These are phyloP conservation scores for Scalesia atractyloides DNA, from an alignment of 129 eudicot genomes.

Conservation along the genomic window DNA sequence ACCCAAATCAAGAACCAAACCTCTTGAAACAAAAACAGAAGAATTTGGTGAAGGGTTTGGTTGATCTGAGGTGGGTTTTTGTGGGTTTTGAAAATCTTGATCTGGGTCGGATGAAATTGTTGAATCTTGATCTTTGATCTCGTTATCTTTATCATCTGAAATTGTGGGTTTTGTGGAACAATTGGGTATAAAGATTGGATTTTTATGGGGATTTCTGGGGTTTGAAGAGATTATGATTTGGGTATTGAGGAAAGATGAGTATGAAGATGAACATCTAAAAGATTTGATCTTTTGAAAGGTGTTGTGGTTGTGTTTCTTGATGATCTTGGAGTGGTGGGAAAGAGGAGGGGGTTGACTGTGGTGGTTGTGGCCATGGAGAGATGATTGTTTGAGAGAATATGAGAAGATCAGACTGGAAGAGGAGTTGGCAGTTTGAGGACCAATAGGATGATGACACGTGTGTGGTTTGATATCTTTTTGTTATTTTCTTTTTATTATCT, in stretches of 20 bases:
- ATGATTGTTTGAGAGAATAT: conserved; percentile 25
- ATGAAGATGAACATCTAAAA: conserved; percentile 27
- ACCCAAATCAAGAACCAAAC: conserved; percentile 80
- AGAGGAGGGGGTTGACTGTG: conserved; percentile 31
- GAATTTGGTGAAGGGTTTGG: conserved; percentile 38
- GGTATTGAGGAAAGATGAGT: conserved; percentile 16
- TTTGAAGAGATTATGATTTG: conserved; percentile 29
- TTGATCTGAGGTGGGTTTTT: conserved; percentile 36
- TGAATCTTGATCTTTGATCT: conserved; percentile 46
- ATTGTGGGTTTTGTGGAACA: conserved; percentile 66
- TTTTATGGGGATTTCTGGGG: conserved; percentile 28
- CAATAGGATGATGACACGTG: conserved; percentile 42
- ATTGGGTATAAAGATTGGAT: conserved; percentile 39
- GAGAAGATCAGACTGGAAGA: conserved; percentile 32
- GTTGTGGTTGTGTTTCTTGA: conserved; percentile 26
- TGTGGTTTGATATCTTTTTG: conserved; percentile 3
- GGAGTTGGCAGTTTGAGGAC: conserved; percentile 28
- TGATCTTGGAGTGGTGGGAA: conserved; percentile 38
- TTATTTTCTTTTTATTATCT: not conserved
- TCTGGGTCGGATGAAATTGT: conserved; percentile 28
- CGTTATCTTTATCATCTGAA: conserved; percentile 46
- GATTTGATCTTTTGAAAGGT: conserved; percentile 33
- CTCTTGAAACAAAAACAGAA: conserved; percentile 48
- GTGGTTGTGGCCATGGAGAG: conserved; percentile 39
- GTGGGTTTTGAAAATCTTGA: conserved; percentile 35